These are phyloP conservation scores for Saccharomyces eubayanus DNA, from an alignment of 805 yeast species.

Conservation along the genomic window DNA sequence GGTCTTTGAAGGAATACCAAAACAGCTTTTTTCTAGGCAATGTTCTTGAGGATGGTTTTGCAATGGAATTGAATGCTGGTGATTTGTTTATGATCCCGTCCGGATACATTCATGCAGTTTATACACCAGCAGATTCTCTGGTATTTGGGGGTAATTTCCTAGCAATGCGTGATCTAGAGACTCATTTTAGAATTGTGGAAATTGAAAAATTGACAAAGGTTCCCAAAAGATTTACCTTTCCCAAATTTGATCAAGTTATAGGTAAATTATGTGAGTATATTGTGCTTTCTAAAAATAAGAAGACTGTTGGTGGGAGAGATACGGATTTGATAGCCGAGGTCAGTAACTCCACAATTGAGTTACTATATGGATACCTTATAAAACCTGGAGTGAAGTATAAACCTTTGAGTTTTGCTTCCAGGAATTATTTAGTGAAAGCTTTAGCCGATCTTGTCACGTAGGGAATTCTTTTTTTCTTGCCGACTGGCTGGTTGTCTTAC, in stretches of 20 bases:
- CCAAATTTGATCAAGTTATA: conserved; percentile 60
- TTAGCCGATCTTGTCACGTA: neutral
- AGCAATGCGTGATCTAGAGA: conserved; percentile 52
- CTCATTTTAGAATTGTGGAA: conserved; percentile 52
- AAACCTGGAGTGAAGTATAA: neutral
- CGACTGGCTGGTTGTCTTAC: neutral
- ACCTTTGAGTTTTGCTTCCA: neutral
- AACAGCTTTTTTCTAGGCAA: conserved; percentile 58
- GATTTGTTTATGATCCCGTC: conserved; percentile 79
- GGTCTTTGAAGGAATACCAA: conserved; percentile 63
- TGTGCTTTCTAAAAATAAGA: neutral
- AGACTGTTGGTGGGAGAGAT: neutral
- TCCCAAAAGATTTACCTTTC: conserved; percentile 68
- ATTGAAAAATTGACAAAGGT: conserved; percentile 66
- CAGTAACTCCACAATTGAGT: neutral
- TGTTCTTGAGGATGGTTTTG: conserved; percentile 41
- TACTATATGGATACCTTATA: neutral
- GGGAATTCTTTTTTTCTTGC: neutral
- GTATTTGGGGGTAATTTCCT: conserved; percentile 86
- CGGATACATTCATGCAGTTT: conserved; percentile 90
- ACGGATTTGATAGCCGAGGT: neutral
- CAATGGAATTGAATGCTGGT: conserved; percentile 48
- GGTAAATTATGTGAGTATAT: conserved; percentile 7
- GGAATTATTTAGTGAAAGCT: neutral
- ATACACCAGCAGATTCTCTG: conserved; percentile 70